phyloP scores from a whole-genome alignment of 768 basidiomycete species.

The Rhodosporidiobolus odoratus region DNA sequence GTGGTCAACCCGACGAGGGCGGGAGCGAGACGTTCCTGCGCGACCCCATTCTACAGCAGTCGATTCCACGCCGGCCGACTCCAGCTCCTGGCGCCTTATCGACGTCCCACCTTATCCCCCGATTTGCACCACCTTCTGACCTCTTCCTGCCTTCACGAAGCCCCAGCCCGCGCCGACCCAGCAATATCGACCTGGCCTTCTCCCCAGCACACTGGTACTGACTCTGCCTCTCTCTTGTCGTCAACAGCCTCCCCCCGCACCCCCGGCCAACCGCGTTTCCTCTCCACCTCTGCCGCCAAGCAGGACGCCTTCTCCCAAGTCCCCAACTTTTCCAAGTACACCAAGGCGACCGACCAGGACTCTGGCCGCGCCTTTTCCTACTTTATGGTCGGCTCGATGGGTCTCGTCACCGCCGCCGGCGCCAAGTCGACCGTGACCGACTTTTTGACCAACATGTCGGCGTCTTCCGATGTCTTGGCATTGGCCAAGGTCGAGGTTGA shows the following conservation, averaged over 20 bases:
- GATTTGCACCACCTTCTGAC: not conserved
- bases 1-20: not conserved
- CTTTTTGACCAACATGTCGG: slow-evolving; percentile 91
- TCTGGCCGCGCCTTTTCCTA: slow-evolving; percentile 49
- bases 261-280: slow-evolving; percentile 50
- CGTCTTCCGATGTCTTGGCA: slow-evolving; percentile 94
- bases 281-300: slow-evolving; percentile 63
- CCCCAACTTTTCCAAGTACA: slow-evolving; percentile 82
- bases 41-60: not conserved
- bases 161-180: no score
- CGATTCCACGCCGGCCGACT: no score
- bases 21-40: no score
- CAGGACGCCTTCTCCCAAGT: slow-evolving; percentile 55
- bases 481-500: slow-evolving; percentile 97
- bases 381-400: slow-evolving; percentile 60
- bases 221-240: not conserved
- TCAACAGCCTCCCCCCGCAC: slow-evolving; percentile 36
- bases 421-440: slow-evolving; percentile 91
- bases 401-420: slow-evolving; percentile 85
- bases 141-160: no score
- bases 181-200: no score
- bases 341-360: slow-evolving; percentile 56
- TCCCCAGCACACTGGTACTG: not conserved
- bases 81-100: not conserved
- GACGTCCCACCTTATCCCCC: not conserved